These are phyloP conservation scores for Phoma sp. DNA, from an alignment of 2,329 filamentous ascomycete genomes.

Conservation along the genomic window DNA sequence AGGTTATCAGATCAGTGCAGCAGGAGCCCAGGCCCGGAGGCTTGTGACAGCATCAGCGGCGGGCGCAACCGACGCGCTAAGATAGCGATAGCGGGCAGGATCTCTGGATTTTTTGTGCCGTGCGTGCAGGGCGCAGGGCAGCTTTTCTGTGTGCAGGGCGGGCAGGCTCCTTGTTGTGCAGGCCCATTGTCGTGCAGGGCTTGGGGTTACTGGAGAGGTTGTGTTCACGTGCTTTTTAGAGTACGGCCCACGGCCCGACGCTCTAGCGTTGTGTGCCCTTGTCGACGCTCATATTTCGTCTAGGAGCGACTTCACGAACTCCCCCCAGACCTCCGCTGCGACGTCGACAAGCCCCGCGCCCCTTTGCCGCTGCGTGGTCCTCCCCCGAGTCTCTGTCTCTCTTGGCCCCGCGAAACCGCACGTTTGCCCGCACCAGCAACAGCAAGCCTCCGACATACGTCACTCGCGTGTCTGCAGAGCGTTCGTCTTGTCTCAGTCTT, in stretches of 20 bases:
- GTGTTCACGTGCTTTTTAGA: not conserved
- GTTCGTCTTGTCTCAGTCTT: conserved; percentile 38
- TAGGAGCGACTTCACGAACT: conserved; percentile 10
- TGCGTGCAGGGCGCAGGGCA: not conserved
- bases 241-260: conserved; percentile 12
- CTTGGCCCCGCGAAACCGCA: conserved; percentile 20
- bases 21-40: not conserved
- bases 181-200: no score
- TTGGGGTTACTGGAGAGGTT: no score
- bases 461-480: conserved; percentile 21
- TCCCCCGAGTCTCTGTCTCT: conserved; percentile 38
- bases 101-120: not conserved
- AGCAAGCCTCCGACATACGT: conserved; percentile 33
- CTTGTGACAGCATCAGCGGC: conserved; percentile 14
- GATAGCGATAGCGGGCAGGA: conserved; percentile 22
- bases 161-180: no score
- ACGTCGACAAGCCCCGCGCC: conserved; percentile 24
- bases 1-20: no score
- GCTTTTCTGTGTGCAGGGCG: no score
- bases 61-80: conserved; percentile 23
- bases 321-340: conserved; percentile 17
- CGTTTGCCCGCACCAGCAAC: no score
- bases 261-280: conserved; percentile 19
- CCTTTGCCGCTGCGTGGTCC: conserved; percentile 39
- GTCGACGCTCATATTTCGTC: conserved; percentile 1